Evolutionary conservation across 1,284 basidiomycete genomes (phyloP).

Genomic region (Fomitopsis palustris): DNA sequence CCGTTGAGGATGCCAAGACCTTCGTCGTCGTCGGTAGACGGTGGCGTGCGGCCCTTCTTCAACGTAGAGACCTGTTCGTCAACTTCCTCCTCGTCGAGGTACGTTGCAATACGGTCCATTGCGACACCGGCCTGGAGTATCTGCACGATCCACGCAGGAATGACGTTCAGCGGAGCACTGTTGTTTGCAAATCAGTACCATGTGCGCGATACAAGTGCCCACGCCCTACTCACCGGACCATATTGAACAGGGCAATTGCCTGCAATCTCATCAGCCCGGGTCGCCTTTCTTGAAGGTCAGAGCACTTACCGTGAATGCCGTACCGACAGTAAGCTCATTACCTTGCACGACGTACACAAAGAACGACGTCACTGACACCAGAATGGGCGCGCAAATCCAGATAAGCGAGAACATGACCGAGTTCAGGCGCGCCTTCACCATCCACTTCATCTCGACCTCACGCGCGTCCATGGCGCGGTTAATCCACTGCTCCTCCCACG

Average conservation of each 20-base stretch:
- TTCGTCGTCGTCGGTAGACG: conserved; percentile 28
- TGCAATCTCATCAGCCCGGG: conserved; percentile 20
- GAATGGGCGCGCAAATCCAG: conserved; percentile 64
- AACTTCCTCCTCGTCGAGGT: conserved; percentile 79
- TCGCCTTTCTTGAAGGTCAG: neutral
- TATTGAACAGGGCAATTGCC: conserved; percentile 69
- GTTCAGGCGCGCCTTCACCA: conserved; percentile 70
- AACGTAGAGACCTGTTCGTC: conserved; percentile 36
- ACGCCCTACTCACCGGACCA: conserved; percentile 49
- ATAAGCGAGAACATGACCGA: conserved; percentile 59
- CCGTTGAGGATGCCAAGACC: conserved; percentile 65
- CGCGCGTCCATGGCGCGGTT: conserved; percentile 53
- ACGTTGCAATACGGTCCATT: conserved; percentile 77
- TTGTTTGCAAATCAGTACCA: too few species aligned
- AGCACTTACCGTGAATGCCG: conserved; percentile 64
- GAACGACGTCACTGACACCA: conserved; percentile 71
- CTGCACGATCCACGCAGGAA: conserved; percentile 66
- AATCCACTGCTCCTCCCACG: conserved; percentile 80
- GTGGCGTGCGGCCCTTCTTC: conserved; percentile 27
- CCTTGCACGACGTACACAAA: conserved; percentile 58
- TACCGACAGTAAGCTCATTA: conserved; percentile 60
- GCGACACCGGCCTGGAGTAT: conserved; percentile 71
- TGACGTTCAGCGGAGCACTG: conserved; percentile 61
- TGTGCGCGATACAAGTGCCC: too few species aligned
- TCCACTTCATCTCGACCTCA: conserved; percentile 63